phyloP scores from a whole-genome alignment of 78 protist species.

The Dictyostelium intermedium region DNA sequence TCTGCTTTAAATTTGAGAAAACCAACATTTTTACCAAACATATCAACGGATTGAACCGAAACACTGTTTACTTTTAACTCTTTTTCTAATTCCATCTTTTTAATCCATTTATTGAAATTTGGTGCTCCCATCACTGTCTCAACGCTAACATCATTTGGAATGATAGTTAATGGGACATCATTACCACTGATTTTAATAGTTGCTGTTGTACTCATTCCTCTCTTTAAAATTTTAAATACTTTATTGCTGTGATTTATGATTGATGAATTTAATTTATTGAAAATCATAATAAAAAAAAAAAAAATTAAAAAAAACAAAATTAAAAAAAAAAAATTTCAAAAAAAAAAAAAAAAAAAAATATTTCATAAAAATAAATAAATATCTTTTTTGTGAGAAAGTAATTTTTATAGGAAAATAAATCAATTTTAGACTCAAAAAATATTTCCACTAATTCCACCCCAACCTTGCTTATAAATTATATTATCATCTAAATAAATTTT shows the following conservation, averaged over 20 bases:
- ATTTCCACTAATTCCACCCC: too few relatives aligned
- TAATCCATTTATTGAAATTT: slow-evolving; percentile 60
- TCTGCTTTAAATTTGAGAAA: slow-evolving; percentile 78
- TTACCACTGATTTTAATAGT: neutral
- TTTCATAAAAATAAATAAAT: neutral
- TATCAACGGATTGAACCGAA: slow-evolving; percentile 51
- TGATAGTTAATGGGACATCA: neutral
- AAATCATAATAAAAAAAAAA: neutral
- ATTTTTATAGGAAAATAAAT: neutral
- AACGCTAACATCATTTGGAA: neutral
- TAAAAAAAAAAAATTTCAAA: neutral
- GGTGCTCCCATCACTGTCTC: slow-evolving; percentile 37
- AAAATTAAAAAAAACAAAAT: neutral
- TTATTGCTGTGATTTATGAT: neutral
- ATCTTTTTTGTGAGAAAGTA: neutral
- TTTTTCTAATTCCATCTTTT: slow-evolving; percentile 31
- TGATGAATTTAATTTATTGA: neutral
- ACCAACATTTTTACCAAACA: slow-evolving; percentile 82
- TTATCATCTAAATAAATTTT: too few relatives aligned
- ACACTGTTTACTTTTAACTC: slow-evolving; percentile 41
- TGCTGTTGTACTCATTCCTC: neutral
- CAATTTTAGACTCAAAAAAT: too few relatives aligned
- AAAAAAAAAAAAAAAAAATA: neutral
- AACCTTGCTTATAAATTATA: too few relatives aligned
- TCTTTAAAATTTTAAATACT: neutral